phyloP scores from a whole-genome alignment of 441 rosid genomes.

The Euphorbia celastroides region DNA sequence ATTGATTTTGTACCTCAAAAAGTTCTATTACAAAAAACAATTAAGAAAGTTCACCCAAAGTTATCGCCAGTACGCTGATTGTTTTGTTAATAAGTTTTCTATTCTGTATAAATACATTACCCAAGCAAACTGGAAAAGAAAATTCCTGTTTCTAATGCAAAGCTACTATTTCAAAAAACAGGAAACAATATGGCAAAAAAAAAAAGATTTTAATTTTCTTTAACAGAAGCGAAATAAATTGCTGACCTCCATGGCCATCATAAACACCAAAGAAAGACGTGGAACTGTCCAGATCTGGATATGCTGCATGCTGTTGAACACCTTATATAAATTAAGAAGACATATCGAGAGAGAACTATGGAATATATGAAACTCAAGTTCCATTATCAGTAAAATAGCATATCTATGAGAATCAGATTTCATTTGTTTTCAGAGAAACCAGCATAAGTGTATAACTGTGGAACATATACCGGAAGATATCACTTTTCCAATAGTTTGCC shows the following conservation, averaged over 20 bases:
- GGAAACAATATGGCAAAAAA: neutral
- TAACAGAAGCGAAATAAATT: constrained; percentile 26
- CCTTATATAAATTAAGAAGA: constrained; percentile 22
- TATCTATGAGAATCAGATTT: neutral
- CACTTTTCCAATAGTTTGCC: neutral
- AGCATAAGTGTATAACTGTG: neutral
- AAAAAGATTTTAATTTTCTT: neutral
- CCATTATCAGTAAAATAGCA: neutral
- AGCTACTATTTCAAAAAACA: neutral
- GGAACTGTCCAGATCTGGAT: constrained; percentile 69
- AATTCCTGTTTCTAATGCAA: neutral
- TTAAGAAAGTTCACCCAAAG: neutral
- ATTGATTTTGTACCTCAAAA: neutral
- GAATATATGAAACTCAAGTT: constrained; percentile 8
- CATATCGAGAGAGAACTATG: neutral
- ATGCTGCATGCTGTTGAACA: constrained; percentile 70
- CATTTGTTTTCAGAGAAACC: neutral
- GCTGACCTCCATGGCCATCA: constrained; percentile 99
- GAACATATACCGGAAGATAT: neutral
- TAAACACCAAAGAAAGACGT: constrained; percentile 93
- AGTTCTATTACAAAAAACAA: neutral
- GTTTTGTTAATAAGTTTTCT: neutral
- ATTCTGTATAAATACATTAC: neutral
- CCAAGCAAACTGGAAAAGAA: neutral
- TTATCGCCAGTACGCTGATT: neutral